Conservation (phyloP, 345 rosid genomes). For the Eutrema japonicum region DNA sequence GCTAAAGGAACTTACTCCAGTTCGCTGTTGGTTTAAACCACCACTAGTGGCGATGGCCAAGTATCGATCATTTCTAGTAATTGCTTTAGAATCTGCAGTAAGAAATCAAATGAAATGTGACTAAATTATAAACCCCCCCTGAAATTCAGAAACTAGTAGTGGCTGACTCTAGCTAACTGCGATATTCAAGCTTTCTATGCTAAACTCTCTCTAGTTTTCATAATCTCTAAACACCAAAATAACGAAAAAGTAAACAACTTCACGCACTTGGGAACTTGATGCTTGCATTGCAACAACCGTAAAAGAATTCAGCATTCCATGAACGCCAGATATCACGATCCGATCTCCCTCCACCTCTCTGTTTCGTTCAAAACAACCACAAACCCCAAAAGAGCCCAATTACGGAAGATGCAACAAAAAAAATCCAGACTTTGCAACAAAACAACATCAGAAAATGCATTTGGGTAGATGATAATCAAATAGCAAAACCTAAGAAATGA, state of each 20-base stretch:
- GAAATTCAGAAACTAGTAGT: neutral
- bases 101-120: constrained; percentile 13
- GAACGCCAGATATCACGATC: constrained; percentile 87
- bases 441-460: neutral
- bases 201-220: neutral
- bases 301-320: constrained; percentile 54
- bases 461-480: neutral
- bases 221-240: neutral
- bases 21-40: constrained; percentile 94
- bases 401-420: neutral
- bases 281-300: constrained; percentile 81
- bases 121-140: neutral
- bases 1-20: constrained; percentile 65
- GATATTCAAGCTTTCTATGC: neutral
- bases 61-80: constrained; percentile 63
- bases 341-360: constrained; percentile 69
- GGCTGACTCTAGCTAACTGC: constrained; percentile 13
- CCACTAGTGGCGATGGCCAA: constrained; percentile 84
- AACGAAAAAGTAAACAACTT: neutral
- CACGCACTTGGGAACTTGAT: constrained; percentile 62
- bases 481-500: neutral
- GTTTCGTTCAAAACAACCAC: constrained; percentile 34
- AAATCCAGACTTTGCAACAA: constrained; percentile 29
- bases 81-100: constrained; percentile 58
- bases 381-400: constrained; percentile 21